These are phyloP conservation scores for Magnaporthiopsis rhizophila DNA, from an alignment of 2,329 filamentous ascomycete species.

Conservation along the genomic window DNA sequence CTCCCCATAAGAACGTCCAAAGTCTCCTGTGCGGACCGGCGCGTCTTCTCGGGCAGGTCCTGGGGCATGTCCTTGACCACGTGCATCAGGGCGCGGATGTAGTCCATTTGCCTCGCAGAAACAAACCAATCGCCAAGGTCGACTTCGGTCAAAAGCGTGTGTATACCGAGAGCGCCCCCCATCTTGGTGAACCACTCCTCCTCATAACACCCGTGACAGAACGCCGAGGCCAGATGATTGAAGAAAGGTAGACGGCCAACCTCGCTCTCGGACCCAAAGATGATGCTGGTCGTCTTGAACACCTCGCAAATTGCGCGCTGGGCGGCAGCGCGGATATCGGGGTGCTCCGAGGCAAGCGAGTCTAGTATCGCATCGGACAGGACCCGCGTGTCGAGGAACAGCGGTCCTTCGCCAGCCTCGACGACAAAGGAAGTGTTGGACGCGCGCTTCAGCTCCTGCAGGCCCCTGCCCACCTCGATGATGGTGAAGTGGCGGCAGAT, in stretches of 20 bases:
- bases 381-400: conserved; percentile 79
- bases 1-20: conserved; percentile 70
- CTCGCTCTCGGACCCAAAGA: conserved; percentile 68
- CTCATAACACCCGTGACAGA: conserved; percentile 92
- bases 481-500: conserved; percentile 86
- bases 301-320: conserved; percentile 71
- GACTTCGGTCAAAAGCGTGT: conserved; percentile 75
- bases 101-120: conserved; percentile 72
- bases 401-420: conserved; percentile 73
- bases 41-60: conserved; percentile 84
- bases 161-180: conserved; percentile 84
- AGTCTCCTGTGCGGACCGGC: conserved; percentile 73
- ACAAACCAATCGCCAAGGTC: conserved; percentile 82
- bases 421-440: conserved; percentile 74
- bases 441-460: conserved; percentile 76
- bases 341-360: conserved; percentile 77
- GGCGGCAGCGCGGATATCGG: conserved; percentile 72
- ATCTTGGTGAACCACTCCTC: conserved; percentile 99
- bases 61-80: conserved; percentile 98
- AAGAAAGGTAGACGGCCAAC: conserved; percentile 80
- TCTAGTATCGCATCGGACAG: conserved; percentile 87
- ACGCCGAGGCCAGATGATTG: conserved; percentile 68
- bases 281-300: conserved; percentile 64
- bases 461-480: conserved; percentile 78
- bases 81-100: conserved; percentile 86